Evolutionary conservation across 139 green algal species (phyloP).

Genomic region (Chlamydomonas asymmetrica): DNA sequence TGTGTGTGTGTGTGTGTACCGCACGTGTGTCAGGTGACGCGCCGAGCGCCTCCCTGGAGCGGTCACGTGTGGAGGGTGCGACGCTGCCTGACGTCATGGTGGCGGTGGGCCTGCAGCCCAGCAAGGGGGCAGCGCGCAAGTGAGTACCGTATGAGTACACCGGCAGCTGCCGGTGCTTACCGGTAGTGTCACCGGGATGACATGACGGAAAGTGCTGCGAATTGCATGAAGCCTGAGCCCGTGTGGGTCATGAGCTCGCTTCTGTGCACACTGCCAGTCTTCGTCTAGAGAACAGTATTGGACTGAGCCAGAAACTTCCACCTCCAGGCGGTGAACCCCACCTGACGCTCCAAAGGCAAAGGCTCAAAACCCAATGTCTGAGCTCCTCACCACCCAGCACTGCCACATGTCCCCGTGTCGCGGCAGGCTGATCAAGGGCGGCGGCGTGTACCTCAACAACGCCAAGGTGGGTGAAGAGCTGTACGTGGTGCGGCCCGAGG

Average conservation of each 20-base stretch:
- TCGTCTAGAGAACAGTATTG: no score
- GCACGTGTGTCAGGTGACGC: constrained; percentile 46
- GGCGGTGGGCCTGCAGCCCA: constrained; percentile 75
- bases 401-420: no score
- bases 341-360: no score
- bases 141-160: constrained; percentile 8
- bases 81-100: constrained; percentile 84
- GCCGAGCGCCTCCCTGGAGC: constrained; percentile 60
- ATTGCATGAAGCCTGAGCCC: no score
- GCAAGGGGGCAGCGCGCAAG: constrained; percentile 84
- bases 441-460: constrained; percentile 95
- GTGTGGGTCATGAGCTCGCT: no score
- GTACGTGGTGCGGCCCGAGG: constrained; percentile 50
- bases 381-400: not conserved
- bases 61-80: constrained; percentile 57
- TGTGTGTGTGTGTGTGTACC: not conserved
- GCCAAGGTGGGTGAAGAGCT: constrained; percentile 71
- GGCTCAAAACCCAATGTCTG: no score
- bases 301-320: no score
- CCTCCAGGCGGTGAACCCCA: no score
- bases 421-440: constrained; percentile 76
- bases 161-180: not conserved
- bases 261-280: no score
- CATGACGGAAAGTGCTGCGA: no score
- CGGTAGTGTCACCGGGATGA: no score